phyloP scores from a whole-genome alignment of 2,329 filamentous ascomycete species.

The Penicillium sp. region DNA sequence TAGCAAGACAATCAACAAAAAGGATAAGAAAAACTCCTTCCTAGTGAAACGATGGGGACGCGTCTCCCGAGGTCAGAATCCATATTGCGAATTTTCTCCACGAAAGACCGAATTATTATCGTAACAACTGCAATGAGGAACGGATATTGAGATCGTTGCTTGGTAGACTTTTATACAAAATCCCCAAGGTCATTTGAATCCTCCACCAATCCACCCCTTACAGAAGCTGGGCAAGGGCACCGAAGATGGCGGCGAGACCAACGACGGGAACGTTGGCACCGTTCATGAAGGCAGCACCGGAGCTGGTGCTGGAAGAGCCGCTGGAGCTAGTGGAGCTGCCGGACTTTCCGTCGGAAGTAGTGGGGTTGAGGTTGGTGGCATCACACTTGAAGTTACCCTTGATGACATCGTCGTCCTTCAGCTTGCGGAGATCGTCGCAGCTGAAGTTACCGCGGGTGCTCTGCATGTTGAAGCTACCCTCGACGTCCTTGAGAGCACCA shows the following conservation, averaged over 20 bases:
- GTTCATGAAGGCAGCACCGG: slow-evolving; percentile 39
- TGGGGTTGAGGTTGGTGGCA: slow-evolving; percentile 36
- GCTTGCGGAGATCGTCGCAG: slow-evolving; percentile 55
- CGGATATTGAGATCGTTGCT: slow-evolving; percentile 33
- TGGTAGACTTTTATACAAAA: slow-evolving; percentile 40
- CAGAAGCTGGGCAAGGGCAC: slow-evolving; percentile 47
- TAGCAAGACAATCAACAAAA: slow-evolving; percentile 17
- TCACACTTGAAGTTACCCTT: slow-evolving; percentile 50
- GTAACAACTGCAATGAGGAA: slow-evolving; percentile 37
- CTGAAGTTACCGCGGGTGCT: slow-evolving; percentile 60
- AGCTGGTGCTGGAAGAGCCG: slow-evolving; percentile 29
- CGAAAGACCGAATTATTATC: slow-evolving; percentile 43
- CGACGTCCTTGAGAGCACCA: slow-evolving; percentile 64
- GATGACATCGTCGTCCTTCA: slow-evolving; percentile 43
- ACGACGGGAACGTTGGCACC: slow-evolving; percentile 38
- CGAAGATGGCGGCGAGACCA: slow-evolving; percentile 46
- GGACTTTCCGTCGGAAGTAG: slow-evolving; percentile 33
- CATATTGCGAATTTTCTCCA: slow-evolving; percentile 31
- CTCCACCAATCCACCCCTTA: slow-evolving; percentile 39
- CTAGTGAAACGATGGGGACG: slow-evolving; percentile 14
- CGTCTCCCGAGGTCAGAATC: slow-evolving; percentile 22
- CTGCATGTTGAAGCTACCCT: slow-evolving; percentile 68
- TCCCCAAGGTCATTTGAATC: slow-evolving; percentile 21
- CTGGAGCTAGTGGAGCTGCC: slow-evolving; percentile 31
- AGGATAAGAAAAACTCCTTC: slow-evolving; percentile 23